A percentile compares a stretch with the other conserved stretches of the same genome.
These are phyloP conservation scores for Polygonum aviculare DNA, from an alignment of 148 eudicot genomes.

Conservation along the genomic window DNA sequence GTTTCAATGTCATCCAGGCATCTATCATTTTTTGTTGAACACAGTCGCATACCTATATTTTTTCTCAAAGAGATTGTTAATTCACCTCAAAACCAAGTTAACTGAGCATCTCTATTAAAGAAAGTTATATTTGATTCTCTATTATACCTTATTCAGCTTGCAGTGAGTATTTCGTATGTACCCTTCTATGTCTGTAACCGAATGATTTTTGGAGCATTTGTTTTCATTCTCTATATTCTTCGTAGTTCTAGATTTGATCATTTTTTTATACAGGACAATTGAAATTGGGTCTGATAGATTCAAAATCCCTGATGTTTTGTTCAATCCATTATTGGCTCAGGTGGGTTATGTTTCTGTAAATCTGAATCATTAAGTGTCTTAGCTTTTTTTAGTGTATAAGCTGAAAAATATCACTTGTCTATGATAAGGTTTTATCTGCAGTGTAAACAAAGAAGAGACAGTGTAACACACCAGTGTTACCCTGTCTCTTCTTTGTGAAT, in stretches of 20 bases:
- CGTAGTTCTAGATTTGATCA: neutral
- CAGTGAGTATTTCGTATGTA: neutral
- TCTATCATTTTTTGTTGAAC: neutral
- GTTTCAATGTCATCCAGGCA: neutral
- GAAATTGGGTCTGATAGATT: slow-evolving; percentile 98
- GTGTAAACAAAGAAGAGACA: neutral
- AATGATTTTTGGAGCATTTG: neutral
- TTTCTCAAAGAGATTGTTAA: neutral
- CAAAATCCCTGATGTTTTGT: slow-evolving; percentile 94
- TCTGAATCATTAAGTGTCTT: neutral
- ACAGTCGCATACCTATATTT: neutral
- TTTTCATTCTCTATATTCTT: neutral
- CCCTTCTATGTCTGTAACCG: neutral
- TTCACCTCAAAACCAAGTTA: neutral
- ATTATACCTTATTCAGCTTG: neutral
- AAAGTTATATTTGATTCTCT: neutral
- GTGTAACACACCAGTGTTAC: neutral
- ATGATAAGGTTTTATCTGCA: neutral
- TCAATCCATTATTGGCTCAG: slow-evolving; percentile 88
- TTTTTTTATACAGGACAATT: slow-evolving; percentile 51
- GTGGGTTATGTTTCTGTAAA: slow-evolving; percentile 24
- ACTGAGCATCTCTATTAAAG: neutral
- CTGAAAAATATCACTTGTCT: neutral
- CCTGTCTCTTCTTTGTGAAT: neutral
- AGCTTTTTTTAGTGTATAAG: neutral